Evolutionary conservation across 371 early-diverging fungal species (phyloP).

Genomic region (Apophysomyces elegans): DNA sequence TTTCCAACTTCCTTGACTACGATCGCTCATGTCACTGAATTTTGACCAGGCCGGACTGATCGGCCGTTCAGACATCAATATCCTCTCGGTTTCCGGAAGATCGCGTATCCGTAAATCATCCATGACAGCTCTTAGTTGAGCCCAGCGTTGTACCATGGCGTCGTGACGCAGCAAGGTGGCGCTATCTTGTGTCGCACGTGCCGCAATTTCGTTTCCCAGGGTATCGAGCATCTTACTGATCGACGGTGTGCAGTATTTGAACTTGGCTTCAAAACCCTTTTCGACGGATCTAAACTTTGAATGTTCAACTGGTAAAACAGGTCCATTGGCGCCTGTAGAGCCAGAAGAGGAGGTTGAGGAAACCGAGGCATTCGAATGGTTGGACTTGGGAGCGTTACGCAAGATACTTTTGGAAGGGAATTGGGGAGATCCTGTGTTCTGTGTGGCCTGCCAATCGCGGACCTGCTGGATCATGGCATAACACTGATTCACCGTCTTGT

Average conservation of each 20-base stretch:
- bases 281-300: slow-evolving; percentile 56
- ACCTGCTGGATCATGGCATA: slow-evolving; percentile 53
- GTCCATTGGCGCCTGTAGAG: slow-evolving; percentile 3
- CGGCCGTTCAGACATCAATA: slow-evolving; percentile 20
- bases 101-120: slow-evolving; percentile 51
- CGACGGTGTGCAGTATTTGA: slow-evolving; percentile 64
- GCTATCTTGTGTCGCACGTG: slow-evolving; percentile 55
- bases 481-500: slow-evolving; percentile 59
- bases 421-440: background rate
- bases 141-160: slow-evolving; percentile 59
- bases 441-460: slow-evolving; percentile 36
- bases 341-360: slow-evolving; percentile 9
- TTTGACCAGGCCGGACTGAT: slow-evolving; percentile 19
- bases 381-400: slow-evolving; percentile 20
- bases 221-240: slow-evolving; percentile 63
- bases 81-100: slow-evolving; percentile 43
- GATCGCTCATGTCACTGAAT: slow-evolving; percentile 16
- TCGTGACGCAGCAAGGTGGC: slow-evolving; percentile 50
- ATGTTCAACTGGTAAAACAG: slow-evolving; percentile 42
- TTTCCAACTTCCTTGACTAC: slow-evolving; percentile 31
- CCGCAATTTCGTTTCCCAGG: slow-evolving; percentile 61
- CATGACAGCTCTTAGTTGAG: slow-evolving; percentile 51
- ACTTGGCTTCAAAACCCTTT: slow-evolving; percentile 67
- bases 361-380: slow-evolving; percentile 15
- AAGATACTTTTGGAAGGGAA: slow-evolving; percentile 24